Evolutionary conservation across 2,329 filamentous ascomycete species (phyloP), one percentile per base, ranked within the genome.

Genomic region (Penicillium sp.): DNA sequence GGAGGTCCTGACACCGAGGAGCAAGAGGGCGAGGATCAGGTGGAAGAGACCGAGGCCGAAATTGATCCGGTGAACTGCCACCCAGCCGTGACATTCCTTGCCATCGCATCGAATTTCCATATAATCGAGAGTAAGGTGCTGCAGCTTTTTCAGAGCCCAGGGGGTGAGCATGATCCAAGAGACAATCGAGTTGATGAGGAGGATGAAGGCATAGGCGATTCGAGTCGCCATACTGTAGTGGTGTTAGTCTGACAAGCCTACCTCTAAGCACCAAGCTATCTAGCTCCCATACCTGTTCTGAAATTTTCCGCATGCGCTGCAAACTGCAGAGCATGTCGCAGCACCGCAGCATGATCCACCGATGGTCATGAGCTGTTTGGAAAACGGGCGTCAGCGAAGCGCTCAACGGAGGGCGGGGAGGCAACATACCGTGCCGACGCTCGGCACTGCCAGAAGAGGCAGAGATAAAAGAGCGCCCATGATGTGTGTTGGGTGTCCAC

Each of bases 81-180:
- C 83, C 80, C 93, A 98, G 54, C 93, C 93, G 62, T 94, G 86
- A 65, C 93, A 98, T 61, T 91, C 79, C 54, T 91, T 87, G 34
- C 86, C 90, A 18, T 87, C 84, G 64, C 93, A 98, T 59, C 85
- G 84, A 61, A 98, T 94, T 59, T 88, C 89, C 73, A 98, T 90
- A 62, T 96, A 97, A 69, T 97, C 89, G 51, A 98, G 78, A 9
- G 88, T 93, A 39, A 97, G 75, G 51, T 94, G 81, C 69, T 97
- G 83, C 4, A 98, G 77, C 65, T 97, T 97, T 59, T 95, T 87
- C 63, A 98, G 87, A 21, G 93, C 93, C 93, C 93, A 98, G 37
- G 89, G 87, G 15, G 93, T 98, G 71, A 98, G 88, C 88, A 97
- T 95, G 56, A 98, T 87, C 93, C 93, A 98, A 23, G 93, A 91